These are phyloP conservation scores for Phalaenopsis hybrid DNA, from an alignment of 116 monocot genomes.

Conservation along the genomic window DNA sequence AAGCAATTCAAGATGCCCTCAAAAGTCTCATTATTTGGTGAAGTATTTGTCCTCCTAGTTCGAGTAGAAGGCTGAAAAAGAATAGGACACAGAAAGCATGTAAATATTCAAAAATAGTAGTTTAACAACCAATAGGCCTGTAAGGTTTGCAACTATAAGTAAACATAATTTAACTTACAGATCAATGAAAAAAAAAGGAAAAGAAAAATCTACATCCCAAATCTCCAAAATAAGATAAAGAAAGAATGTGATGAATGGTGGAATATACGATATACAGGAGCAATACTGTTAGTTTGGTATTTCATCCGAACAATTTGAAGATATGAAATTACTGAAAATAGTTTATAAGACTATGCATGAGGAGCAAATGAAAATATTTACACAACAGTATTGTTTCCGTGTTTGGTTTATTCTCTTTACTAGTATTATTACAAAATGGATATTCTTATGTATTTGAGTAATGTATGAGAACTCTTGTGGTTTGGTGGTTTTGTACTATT, in stretches of 20 bases:
- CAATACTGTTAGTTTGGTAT: background rate
- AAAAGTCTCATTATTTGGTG: slow-evolving; percentile 38
- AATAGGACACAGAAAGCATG: background rate
- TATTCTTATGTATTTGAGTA: too few species aligned
- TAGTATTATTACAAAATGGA: too few species aligned
- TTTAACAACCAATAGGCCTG: background rate
- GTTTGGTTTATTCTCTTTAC: too few species aligned
- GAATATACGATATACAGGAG: background rate
- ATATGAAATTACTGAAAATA: background rate
- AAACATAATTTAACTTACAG: background rate
- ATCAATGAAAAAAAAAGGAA: background rate
- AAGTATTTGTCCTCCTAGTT: slow-evolving; percentile 45
- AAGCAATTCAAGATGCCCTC: slow-evolving; percentile 45
- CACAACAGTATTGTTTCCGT: too few species aligned
- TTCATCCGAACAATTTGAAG: background rate
- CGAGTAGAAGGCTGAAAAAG: slow-evolving; percentile 40
- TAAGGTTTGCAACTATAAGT: background rate
- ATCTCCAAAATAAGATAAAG: background rate
- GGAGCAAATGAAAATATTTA: too few species aligned
- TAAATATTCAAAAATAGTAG: background rate
- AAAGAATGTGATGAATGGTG: background rate
- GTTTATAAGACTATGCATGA: background rate
- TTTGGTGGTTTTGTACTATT: too few species aligned
- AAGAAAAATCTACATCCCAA: background rate
- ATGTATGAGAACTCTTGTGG: too few species aligned